These are phyloP conservation scores for Penicillium pulvis DNA, from an alignment of 495 filamentous ascomycete genomes.

Conservation along the genomic window DNA sequence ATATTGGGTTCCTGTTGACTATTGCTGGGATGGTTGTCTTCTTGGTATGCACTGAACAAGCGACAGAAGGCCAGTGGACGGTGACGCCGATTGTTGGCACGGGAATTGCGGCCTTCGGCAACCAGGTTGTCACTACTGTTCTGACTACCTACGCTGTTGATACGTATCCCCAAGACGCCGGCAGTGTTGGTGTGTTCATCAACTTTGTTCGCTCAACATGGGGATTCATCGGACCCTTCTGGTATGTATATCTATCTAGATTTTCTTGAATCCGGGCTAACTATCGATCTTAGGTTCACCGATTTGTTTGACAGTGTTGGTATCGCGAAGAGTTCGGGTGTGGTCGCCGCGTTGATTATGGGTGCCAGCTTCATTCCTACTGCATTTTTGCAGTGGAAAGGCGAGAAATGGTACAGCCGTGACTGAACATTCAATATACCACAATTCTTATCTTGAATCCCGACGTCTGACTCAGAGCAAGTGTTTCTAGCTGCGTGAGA, in stretches of 20 bases:
- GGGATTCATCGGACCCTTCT: constrained; percentile 63
- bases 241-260: constrained; percentile 33
- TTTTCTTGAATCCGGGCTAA: constrained; percentile 2
- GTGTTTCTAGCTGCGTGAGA: background rate
- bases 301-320: constrained; percentile 53
- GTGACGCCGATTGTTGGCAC: constrained; percentile 53
- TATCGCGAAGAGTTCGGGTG: constrained; percentile 44
- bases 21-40: constrained; percentile 56
- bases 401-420: constrained; percentile 19
- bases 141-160: constrained; percentile 60
- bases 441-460: too few relatives aligned
- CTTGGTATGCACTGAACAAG: constrained; percentile 47
- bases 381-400: constrained; percentile 39
- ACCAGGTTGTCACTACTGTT: constrained; percentile 60
- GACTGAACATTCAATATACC: background rate
- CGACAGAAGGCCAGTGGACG: constrained; percentile 42
- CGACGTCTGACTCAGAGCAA: too few relatives aligned
- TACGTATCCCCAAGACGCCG: constrained; percentile 51
- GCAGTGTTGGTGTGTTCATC: constrained; percentile 57
- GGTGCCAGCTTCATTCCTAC: constrained; percentile 49
- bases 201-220: constrained; percentile 57
- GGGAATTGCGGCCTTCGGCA: constrained; percentile 54
- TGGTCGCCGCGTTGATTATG: constrained; percentile 44
- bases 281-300: constrained; percentile 39
- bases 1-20: constrained; percentile 48